A percentile compares a stretch with the other conserved stretches of the same genome.
Conservation (phyloP, 1,284 basidiomycete species). For the Coniferiporia weirii region DNA sequence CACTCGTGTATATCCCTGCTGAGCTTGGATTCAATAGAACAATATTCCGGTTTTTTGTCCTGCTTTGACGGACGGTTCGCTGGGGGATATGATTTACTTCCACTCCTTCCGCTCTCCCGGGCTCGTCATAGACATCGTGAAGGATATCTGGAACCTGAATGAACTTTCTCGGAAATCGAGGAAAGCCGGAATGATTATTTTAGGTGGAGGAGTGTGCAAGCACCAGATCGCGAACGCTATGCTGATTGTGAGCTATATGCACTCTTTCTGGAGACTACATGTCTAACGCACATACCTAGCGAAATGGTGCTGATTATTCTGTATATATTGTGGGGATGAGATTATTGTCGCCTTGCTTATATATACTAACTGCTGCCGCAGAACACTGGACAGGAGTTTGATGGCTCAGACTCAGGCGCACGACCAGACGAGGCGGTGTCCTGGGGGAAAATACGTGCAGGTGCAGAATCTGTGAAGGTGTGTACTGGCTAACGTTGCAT, state of each 20-base stretch:
- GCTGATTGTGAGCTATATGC: conserved; percentile 72
- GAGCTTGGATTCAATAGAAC: conserved; percentile 57
- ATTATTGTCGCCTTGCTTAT: conserved; percentile 11
- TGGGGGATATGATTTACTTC: conserved; percentile 99
- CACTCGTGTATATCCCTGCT: conserved; percentile 22
- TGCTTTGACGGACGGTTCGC: conserved; percentile 93
- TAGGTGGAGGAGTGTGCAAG: conserved; percentile 98
- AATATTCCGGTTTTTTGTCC: conserved; percentile 99
- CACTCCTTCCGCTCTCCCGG: conserved; percentile 93
- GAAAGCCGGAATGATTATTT: conserved; percentile 97
- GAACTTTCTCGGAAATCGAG: conserved; percentile 84
- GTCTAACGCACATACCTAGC: conserved; percentile 39
- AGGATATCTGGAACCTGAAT: conserved; percentile 90
- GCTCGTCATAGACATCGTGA: conserved; percentile 89
- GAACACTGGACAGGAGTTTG: conserved; percentile 99
- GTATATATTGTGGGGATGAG: conserved; percentile 76
- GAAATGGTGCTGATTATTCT: conserved; percentile 96
- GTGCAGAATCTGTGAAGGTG: conserved; percentile 90
- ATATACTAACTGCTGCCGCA: conserved; percentile 25
- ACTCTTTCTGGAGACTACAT: conserved; percentile 7
- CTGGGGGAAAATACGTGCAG: conserved; percentile 98
- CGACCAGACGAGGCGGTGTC: conserved; percentile 96
- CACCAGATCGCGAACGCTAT: conserved; percentile 99
- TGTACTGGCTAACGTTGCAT: neutral
- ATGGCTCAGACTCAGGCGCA: conserved; percentile 96